A percentile compares a stretch with the other conserved stretches of the same genome.
Conservation (phyloP, 805 yeast genomes). For the Middelhovenomyces tepae region DNA sequence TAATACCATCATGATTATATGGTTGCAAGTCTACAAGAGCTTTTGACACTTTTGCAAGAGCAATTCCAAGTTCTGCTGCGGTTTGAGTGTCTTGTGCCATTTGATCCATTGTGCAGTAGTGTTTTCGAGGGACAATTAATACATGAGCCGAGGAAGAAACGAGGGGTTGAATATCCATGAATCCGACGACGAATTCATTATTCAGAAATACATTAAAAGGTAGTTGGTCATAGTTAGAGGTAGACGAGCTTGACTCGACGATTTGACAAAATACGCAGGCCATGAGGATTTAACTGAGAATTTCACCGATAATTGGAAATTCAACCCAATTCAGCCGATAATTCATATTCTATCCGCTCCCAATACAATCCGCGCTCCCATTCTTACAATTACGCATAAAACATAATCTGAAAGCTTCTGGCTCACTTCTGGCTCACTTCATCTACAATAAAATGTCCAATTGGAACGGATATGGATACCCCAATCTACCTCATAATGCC, state of each 20-base stretch:
- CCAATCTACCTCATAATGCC: no score
- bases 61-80: constrained; percentile 20
- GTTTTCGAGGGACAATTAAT: constrained; percentile 28
- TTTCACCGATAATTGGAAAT: no score
- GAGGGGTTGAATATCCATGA: constrained; percentile 31
- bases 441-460: no score
- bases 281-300: no score
- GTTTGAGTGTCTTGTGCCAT: constrained; percentile 17
- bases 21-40: constrained; percentile 15
- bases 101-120: constrained; percentile 22
- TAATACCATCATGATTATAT: constrained; percentile 6
- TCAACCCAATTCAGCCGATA: no score
- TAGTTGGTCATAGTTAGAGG: neutral
- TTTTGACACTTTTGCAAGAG: constrained; percentile 21
- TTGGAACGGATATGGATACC: no score
- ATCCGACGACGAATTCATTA: constrained; percentile 25
- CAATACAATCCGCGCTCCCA: no score
- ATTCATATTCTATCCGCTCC: no score
- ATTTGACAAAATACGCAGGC: constrained; percentile 1
- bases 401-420: no score
- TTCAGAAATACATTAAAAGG: constrained; percentile 25
- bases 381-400: no score
- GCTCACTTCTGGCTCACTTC: no score
- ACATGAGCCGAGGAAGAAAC: constrained; percentile 28
- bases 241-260: neutral